These are phyloP conservation scores for Xerocomus potaroensis DNA, from an alignment of 768 basidiomycete species.

Conservation along the genomic window DNA sequence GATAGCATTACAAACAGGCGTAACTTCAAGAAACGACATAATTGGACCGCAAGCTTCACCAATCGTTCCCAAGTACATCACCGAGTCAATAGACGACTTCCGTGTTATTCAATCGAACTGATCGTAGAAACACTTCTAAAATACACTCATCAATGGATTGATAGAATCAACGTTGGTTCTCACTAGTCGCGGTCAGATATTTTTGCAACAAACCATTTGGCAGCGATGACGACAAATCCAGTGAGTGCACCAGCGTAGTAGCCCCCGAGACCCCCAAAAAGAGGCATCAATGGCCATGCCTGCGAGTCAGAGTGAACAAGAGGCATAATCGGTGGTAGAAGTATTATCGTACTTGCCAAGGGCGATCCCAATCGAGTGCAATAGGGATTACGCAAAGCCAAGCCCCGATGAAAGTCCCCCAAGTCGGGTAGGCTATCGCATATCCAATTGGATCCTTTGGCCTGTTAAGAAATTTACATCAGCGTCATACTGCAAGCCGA, in stretches of 20 bases:
- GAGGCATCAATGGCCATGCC: constrained; percentile 82
- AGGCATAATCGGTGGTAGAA: constrained; percentile 2
- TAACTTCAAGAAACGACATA: constrained; percentile 71
- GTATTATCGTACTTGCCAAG: constrained; percentile 80
- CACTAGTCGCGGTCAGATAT: constrained; percentile 16
- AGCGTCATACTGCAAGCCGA: not conserved
- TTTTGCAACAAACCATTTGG: constrained; percentile 29
- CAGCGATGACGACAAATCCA: constrained; percentile 46
- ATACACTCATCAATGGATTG: not conserved
- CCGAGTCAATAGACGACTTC: constrained; percentile 79
- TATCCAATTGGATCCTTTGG: constrained; percentile 67
- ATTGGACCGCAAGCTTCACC: constrained; percentile 64
- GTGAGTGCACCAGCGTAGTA: constrained; percentile 57
- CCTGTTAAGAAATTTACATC: constrained; percentile 28
- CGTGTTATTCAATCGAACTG: constrained; percentile 32
- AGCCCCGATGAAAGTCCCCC: constrained; percentile 67
- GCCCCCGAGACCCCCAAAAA: constrained; percentile 67
- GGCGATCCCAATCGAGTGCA: constrained; percentile 94
- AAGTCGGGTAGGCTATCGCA: constrained; percentile 71
- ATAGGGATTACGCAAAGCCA: constrained; percentile 85
- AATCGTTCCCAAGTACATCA: constrained; percentile 79
- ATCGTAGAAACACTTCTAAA: constrained; percentile 11
- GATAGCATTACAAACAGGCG: constrained; percentile 44
- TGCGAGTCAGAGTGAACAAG: constrained; percentile 27
- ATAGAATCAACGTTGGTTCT: constrained; percentile 22